Conservation (phyloP, 2,329 filamentous ascomycete genomes). For the Bipolaris gigantea region DNA sequence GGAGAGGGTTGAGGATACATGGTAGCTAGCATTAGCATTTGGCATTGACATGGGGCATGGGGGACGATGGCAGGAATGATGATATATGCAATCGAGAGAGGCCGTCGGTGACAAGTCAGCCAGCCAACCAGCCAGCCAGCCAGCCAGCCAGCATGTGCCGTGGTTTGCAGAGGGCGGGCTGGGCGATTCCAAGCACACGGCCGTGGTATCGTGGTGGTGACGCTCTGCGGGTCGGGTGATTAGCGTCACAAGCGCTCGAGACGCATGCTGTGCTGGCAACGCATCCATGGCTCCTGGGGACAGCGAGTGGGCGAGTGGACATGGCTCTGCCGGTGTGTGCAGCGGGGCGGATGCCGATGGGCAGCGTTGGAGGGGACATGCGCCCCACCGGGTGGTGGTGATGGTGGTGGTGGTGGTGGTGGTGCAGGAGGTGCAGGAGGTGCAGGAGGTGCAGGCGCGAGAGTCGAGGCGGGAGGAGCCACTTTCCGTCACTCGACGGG, state of each 20-base stretch:
- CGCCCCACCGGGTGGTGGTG: constrained; percentile 17
- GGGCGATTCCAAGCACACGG: constrained; percentile 33
- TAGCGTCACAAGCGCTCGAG: constrained; percentile 36
- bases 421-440: constrained; percentile 21
- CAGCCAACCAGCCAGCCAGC: not conserved
- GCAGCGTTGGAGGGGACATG: no score
- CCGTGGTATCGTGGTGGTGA: constrained; percentile 29
- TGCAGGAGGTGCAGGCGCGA: constrained; percentile 24
- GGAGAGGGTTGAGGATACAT: no score
- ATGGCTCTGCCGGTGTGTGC: constrained; percentile 14
- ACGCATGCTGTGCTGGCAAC: constrained; percentile 45
- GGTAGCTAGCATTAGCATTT: no score
- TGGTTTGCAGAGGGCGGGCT: not conserved
- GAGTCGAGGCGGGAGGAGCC: constrained; percentile 40
- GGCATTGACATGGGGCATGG: no score
- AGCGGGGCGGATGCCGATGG: no score
- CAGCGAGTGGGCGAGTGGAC: no score
- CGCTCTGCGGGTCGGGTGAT: constrained; percentile 26
- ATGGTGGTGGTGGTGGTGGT: constrained; percentile 12
- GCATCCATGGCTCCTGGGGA: constrained; percentile 37
- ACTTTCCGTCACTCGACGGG: constrained; percentile 21
- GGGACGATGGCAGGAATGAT: constrained; percentile 24
- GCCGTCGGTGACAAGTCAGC: constrained; percentile 30
- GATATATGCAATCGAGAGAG: constrained; percentile 25
- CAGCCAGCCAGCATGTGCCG: no score